Evolutionary conservation across 495 filamentous ascomycete genomes (phyloP), one percentile per base, ranked within the genome.

Genomic region (Collariella sp.): DNA sequence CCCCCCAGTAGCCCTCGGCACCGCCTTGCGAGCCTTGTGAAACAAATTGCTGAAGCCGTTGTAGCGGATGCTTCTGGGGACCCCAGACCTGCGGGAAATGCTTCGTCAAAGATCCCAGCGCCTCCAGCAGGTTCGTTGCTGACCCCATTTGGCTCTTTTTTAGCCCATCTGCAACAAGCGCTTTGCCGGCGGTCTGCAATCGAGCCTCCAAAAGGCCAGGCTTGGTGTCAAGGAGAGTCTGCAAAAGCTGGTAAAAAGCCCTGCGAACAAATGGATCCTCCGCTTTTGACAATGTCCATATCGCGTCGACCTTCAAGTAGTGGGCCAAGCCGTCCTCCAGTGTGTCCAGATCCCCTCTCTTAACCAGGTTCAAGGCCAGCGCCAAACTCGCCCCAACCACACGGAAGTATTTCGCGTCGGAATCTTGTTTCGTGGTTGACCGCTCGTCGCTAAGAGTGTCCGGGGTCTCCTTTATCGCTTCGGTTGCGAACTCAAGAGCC

Each of bases 391-490:
- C 81, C 15, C 82, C 82, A 19, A 89, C 77, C 5, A 95, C 88
- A 51, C 93, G 78, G 26, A 81, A 76, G 68, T 94, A 93, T 61
- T 95, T 96, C 2, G 83, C 81, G 52, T 87, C 75, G 1, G 87
- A 80, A 62, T 99, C 93, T 59, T 96, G 91, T 11, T 84, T 73
- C 54, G 83, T 91, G 24, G 86, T 83, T 6, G 82, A 87, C 48
- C 90, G 79, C 67, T 91, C 85, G 66, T 97, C 94, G 63, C 90
- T 96, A 43, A 99, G 72, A 0, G 89, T 93, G 23, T 82, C 73
- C 2, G 82, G 68, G 2, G 84, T 89, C 68, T 99, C 91, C 43
- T 84, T 79, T 31, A 91, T 75, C 16, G 88, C 87, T 69, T 87
- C 81, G 36, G 76, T 79, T 39, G 88, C 87, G 68, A 87, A 96